Evolutionary conservation across 2,329 filamentous ascomycete genomes (phyloP).

Genomic region (Fusarium sp.): DNA sequence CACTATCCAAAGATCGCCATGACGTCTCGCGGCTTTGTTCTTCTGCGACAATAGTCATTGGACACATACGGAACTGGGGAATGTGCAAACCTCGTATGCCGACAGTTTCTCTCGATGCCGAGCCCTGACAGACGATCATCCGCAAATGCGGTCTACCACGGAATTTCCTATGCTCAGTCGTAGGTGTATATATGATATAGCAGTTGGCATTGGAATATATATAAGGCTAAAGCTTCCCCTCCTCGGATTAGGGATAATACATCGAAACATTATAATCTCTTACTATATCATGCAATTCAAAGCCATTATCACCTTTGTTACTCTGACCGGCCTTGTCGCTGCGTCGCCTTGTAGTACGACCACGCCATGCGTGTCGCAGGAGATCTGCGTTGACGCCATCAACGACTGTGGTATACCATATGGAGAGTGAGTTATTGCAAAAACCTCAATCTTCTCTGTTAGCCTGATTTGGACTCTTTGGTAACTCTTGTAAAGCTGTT

Average conservation of each 20-base stretch:
- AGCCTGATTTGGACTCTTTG: background rate
- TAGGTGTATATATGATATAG: background rate
- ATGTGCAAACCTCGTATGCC: conserved; percentile 19
- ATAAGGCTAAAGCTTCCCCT: conserved; percentile 12
- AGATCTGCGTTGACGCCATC: conserved; percentile 49
- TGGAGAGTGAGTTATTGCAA: conserved; percentile 46
- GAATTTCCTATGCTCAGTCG: background rate
- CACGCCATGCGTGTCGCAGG: conserved; percentile 5
- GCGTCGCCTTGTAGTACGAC: conserved; percentile 16
- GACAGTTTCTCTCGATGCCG: background rate
- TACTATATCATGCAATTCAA: conserved; percentile 30
- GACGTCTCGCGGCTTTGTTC: background rate
- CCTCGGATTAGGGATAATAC: background rate
- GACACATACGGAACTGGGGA: background rate
- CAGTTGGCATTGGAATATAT: background rate
- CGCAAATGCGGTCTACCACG: background rate
- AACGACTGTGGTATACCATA: conserved; percentile 49
- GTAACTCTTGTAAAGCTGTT: conserved; percentile 48
- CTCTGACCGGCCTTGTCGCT: conserved; percentile 24
- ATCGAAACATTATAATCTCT: background rate
- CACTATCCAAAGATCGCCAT: background rate
- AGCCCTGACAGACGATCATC: conserved; percentile 1
- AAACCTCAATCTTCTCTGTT: background rate
- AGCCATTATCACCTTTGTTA: conserved; percentile 12
- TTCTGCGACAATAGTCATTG: conserved; percentile 4